Conservation (phyloP, 805 yeast genomes). For the Spathaspora passalidarum region DNA sequence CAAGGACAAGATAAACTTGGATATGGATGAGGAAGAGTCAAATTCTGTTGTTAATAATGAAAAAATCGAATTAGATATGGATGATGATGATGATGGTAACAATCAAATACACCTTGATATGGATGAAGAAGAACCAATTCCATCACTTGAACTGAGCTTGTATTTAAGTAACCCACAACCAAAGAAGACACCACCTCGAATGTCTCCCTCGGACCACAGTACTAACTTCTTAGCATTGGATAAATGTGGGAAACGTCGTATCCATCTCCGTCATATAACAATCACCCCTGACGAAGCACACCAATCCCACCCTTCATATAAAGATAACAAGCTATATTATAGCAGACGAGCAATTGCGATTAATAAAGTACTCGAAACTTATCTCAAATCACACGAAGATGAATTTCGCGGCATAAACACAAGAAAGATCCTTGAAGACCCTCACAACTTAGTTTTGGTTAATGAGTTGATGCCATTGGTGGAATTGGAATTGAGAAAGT, state of each 20-base stretch:
- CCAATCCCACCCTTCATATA: constrained; percentile 13
- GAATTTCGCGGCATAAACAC: constrained; percentile 13
- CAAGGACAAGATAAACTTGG: constrained; percentile 18
- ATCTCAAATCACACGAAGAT: constrained; percentile 9
- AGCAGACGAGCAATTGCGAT: constrained; percentile 33
- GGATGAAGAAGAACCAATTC: constrained; percentile 7
- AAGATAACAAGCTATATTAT: constrained; percentile 17
- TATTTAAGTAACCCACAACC: neutral
- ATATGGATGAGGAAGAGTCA: constrained; percentile 16
- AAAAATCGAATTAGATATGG: constrained; percentile 22
- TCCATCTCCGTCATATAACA: constrained; percentile 26
- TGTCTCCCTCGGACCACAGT: neutral
- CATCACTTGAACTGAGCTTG: neutral
- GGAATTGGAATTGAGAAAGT: constrained; percentile 13
- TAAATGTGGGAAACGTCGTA: constrained; percentile 69
- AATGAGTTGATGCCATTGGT: constrained; percentile 19
- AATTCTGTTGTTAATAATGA: constrained; percentile 7
- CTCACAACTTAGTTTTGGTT: constrained; percentile 12
- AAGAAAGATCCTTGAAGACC: constrained; percentile 12
- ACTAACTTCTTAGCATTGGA: constrained; percentile 76
- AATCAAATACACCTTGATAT: constrained; percentile 20
- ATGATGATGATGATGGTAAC: constrained; percentile 7
- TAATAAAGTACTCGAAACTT: constrained; percentile 33
- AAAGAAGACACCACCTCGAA: neutral
- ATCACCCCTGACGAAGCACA: constrained; percentile 44